phyloP scores from a whole-genome alignment of 2,329 filamentous ascomycete species.

The Exophiala xenobiotica region DNA sequence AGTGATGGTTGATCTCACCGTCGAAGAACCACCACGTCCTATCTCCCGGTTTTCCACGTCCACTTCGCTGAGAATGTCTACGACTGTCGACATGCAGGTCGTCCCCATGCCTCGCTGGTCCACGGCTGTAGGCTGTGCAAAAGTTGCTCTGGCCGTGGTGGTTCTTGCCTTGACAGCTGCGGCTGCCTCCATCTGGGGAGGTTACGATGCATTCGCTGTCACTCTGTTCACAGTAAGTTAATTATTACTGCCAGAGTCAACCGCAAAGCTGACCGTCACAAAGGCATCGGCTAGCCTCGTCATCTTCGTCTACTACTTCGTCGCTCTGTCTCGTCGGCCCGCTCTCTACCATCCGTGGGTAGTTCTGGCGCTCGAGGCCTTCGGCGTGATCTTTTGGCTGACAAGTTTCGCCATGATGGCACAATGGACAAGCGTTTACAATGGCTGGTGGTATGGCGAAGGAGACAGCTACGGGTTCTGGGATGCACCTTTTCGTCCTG shows the following conservation, averaged over 20 bases:
- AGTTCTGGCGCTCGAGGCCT: constrained; percentile 25
- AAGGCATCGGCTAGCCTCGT: constrained; percentile 24
- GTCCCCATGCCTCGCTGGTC: constrained; percentile 30
- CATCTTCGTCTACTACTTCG: constrained; percentile 27
- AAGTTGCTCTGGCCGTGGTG: constrained; percentile 20
- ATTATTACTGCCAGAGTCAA: too few relatives aligned
- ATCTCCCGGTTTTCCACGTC: constrained; percentile 24
- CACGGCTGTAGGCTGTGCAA: constrained; percentile 22
- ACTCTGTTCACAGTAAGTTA: constrained; percentile 28
- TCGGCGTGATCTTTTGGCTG: constrained; percentile 27
- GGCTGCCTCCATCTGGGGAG: constrained; percentile 22
- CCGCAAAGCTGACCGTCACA: not conserved
- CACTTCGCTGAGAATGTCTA: constrained; percentile 15
- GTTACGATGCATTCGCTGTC: constrained; percentile 21
- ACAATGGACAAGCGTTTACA: constrained; percentile 20
- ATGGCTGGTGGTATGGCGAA: constrained; percentile 13
- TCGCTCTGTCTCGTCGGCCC: constrained; percentile 22
- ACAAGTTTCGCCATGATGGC: constrained; percentile 21
- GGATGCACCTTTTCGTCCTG: constrained; percentile 16
- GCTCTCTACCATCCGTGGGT: constrained; percentile 27
- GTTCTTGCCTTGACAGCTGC: constrained; percentile 24
- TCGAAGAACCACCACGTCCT: constrained; percentile 2
- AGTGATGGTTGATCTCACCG: constrained; percentile 10
- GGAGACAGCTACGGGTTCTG: constrained; percentile 19
- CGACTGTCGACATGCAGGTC: constrained; percentile 3